A percentile compares a stretch with the other conserved stretches of the same genome.
phyloP scores from a whole-genome alignment of 2,329 filamentous ascomycete genomes.

The Colletotrichum sublineola region DNA sequence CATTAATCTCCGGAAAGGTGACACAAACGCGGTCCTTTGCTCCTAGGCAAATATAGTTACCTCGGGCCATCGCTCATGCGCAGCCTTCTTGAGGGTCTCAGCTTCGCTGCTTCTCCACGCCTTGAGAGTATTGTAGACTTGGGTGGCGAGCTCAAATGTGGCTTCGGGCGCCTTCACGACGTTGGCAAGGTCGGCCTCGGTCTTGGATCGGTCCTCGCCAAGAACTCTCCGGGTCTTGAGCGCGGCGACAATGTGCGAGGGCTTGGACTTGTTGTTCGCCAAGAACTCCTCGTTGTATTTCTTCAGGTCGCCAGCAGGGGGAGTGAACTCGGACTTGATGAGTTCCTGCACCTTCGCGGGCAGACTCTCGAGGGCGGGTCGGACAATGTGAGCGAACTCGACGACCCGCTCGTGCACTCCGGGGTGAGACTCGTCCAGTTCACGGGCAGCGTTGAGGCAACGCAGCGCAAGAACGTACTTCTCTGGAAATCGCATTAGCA shows the following conservation, averaged over 20 bases:
- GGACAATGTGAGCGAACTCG: conserved; percentile 75
- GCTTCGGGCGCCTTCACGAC: conserved; percentile 65
- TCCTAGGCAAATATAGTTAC: conserved; percentile 60
- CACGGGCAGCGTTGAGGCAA: conserved; percentile 81
- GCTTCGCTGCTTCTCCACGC: conserved; percentile 64
- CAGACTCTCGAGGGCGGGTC: conserved; percentile 69
- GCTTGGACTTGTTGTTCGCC: conserved; percentile 71
- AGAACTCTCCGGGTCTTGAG: conserved; percentile 72
- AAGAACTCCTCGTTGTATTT: conserved; percentile 77
- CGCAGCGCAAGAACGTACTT: conserved; percentile 91
- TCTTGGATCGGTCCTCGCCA: conserved; percentile 67
- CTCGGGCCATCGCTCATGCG: conserved; percentile 64
- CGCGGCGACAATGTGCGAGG: conserved; percentile 72
- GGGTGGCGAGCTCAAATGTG: conserved; percentile 68
- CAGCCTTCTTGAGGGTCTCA: conserved; percentile 62
- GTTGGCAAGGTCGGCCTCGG: conserved; percentile 74
- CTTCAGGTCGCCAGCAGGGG: conserved; percentile 55
- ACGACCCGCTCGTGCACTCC: conserved; percentile 81
- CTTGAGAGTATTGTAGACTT: conserved; percentile 58
- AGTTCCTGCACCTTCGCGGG: conserved; percentile 76
- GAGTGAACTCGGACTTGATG: conserved; percentile 74
- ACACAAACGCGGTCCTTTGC: not conserved
- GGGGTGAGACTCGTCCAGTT: conserved; percentile 77
- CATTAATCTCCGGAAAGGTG: not conserved
- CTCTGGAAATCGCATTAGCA: conserved; percentile 63